Base-by-base conservation (phyloP, 2,329 filamentous ascomycete species). In the Colletotrichum endophyticum region DNA sequence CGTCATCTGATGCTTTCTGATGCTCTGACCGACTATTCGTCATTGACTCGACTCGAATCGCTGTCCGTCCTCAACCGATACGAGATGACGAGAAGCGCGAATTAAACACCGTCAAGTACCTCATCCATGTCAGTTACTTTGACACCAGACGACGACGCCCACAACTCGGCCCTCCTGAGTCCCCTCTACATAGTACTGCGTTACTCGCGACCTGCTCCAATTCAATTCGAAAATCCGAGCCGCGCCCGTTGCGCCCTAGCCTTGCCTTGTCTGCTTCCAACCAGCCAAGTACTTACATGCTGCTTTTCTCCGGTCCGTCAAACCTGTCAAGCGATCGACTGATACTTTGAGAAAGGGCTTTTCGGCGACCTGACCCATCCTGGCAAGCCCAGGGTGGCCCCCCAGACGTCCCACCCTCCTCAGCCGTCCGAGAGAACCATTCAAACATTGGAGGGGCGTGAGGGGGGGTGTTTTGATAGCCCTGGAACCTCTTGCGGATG, bases 1-100 rank as follows among this genome's bases (percentile, higher is more conserved):
- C 70, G 71, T 78, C 77, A 77, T 78, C 78, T 69, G 78, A 75
- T 75, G 44, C 25, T 62, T 71, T 56, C 69, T 72, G 56, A 59
- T 59, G 49, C 57, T 63, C 64, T 74, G 70, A 66, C 73, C 69
- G 73, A 72, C 62, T 53, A 30, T 75, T 75, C 62, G 56, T 67
- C 62, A 67, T 75, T 56, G n/a, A 44, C 30, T 72, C 53, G 36
- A 63, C 49, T 72, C 53, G 36, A 63, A 49, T 72, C 25, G 49
- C 61, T 49, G 49, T 66, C 39, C 56, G 16, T 67, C 28, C 3
- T 19, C 6, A n/a, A 34, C 56, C 15, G 32, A 73, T 67, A 67
- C 69, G 73, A 73, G 73, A 19, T 62, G 61, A 53, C 6, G 13
- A 32, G 32, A 66, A 44, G 73, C 69, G 62, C 56, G 69, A 75